These are phyloP conservation scores for Colletotrichum tropicale DNA, from an alignment of 2,329 filamentous ascomycete genomes.

Conservation along the genomic window DNA sequence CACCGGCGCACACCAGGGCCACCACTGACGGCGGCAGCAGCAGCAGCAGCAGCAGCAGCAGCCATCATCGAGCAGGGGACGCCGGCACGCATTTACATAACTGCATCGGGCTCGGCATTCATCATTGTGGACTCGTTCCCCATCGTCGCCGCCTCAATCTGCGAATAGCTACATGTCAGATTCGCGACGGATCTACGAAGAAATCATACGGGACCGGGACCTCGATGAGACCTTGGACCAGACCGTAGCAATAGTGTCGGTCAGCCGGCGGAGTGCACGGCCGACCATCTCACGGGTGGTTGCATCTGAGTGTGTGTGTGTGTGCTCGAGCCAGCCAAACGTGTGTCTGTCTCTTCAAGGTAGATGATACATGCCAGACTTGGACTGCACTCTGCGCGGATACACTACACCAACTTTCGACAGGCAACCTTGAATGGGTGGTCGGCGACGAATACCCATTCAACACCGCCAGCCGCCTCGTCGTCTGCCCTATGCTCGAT, in stretches of 20 bases:
- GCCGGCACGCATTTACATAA: slow-evolving; percentile 3
- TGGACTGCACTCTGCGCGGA: background rate
- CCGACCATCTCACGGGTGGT: slow-evolving; percentile 13
- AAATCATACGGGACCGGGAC: background rate
- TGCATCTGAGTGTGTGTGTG: slow-evolving; percentile 1
- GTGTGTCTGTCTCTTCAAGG: background rate
- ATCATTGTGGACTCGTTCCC: slow-evolving; percentile 13
- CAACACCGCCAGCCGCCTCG: slow-evolving; percentile 1
- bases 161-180: slow-evolving; percentile 11
- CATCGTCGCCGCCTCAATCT: slow-evolving; percentile 7
- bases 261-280: slow-evolving; percentile 18
- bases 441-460: background rate
- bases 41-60: background rate
- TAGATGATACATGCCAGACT: slow-evolving; percentile 8
- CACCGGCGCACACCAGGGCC: background rate
- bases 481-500: slow-evolving; percentile 27
- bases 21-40: background rate
- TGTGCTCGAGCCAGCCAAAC: background rate
- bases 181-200: background rate
- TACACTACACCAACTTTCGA: background rate
- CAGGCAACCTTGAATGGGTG: background rate
- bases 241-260: slow-evolving; percentile 1
- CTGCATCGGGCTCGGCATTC: slow-evolving; percentile 10
- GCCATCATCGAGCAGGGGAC: background rate
- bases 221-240: background rate